A percentile compares a stretch with the other conserved stretches of the same genome.
These are phyloP conservation scores for Fistulina hepatica DNA, from an alignment of 1,284 basidiomycete species.

Conservation along the genomic window DNA sequence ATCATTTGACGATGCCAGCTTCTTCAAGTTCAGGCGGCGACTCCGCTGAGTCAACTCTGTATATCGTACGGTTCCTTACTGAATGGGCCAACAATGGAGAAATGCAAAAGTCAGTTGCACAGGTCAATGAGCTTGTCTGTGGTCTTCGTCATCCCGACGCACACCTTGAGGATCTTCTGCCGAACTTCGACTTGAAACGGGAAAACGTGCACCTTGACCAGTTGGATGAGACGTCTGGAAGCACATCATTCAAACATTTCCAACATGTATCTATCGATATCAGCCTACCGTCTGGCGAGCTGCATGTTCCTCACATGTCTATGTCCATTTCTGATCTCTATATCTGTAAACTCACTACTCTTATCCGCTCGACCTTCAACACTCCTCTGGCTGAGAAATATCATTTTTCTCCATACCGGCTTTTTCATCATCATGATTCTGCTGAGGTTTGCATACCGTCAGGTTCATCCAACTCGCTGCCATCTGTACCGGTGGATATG, in stretches of 20 bases:
- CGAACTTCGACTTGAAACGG: too few species aligned
- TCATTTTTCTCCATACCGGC: conserved; percentile 20
- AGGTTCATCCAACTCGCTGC: too few species aligned
- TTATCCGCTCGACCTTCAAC: conserved; percentile 19
- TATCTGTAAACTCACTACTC: not conserved
- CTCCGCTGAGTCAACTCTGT: too few species aligned
- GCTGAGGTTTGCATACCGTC: not conserved
- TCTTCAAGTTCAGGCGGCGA: not conserved
- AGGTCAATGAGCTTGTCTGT: conserved; percentile 16
- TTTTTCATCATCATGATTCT: conserved; percentile 7
- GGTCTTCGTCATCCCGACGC: not conserved
- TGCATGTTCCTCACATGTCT: not conserved
- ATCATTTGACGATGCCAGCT: conserved; percentile 1
- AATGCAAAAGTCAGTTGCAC: conserved; percentile 13
- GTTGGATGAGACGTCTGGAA: too few species aligned
- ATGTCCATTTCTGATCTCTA: not conserved
- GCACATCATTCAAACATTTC: too few species aligned
- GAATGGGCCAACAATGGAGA: conserved; percentile 15
- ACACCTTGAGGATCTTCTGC: too few species aligned
- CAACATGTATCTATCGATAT: not conserved
- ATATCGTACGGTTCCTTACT: conserved; percentile 17
- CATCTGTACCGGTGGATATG: not conserved
- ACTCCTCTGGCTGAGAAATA: conserved; percentile 14
- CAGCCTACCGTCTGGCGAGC: not conserved
- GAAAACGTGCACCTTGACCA: too few species aligned